Percentiles rank a stretch among this genome's conserved stretches.
phyloP scores from a whole-genome alignment of 2,329 filamentous ascomycete genomes.

The Ascochyta koolunga region DNA sequence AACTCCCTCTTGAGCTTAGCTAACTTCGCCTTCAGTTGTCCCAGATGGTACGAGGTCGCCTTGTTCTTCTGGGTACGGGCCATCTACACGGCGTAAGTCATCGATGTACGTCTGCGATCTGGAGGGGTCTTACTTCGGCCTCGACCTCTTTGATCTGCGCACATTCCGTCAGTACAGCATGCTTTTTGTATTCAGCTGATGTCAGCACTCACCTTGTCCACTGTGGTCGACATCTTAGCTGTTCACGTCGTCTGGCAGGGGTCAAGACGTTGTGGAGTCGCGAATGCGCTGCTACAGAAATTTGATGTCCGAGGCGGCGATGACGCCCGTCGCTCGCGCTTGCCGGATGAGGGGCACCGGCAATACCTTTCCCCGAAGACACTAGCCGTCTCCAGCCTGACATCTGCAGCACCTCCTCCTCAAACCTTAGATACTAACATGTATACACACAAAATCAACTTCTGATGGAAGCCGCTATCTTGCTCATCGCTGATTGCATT shows the following conservation, averaged over 20 bases:
- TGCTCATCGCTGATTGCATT: slow-evolving; percentile 2
- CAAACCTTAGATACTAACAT: slow-evolving; percentile 8
- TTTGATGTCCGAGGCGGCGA: slow-evolving; percentile 37
- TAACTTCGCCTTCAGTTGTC: slow-evolving; percentile 95
- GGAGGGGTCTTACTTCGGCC: slow-evolving; percentile 72
- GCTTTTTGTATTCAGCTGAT: not conserved
- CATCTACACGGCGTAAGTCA: slow-evolving; percentile 67
- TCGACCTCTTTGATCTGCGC: slow-evolving; percentile 93
- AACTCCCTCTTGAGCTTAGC: slow-evolving; percentile 97
- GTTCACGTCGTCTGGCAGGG: not conserved
- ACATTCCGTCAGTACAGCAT: slow-evolving; percentile 6
- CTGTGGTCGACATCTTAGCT: slow-evolving; percentile 82
- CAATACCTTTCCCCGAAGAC: slow-evolving; percentile 18
- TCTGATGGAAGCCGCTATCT: slow-evolving; percentile 34
- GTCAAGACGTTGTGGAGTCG: slow-evolving; percentile 9
- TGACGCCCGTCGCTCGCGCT: slow-evolving; percentile 27
- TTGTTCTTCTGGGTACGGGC: slow-evolving; percentile 97
- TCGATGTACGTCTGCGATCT: slow-evolving; percentile 18
- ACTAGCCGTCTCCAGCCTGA: not conserved
- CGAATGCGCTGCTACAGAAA: slow-evolving; percentile 31
- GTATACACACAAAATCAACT: slow-evolving; percentile 7
- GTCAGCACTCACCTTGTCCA: slow-evolving; percentile 77
- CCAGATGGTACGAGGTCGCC: slow-evolving; percentile 87
- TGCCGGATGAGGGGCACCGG: slow-evolving; percentile 25
- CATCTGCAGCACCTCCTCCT: slow-evolving; percentile 4